Percentiles rank a stretch among this genome's conserved stretches.
These are phyloP conservation scores for Globisporangium barbulae DNA, from an alignment of 352 stramenopile genomes.

Conservation along the genomic window DNA sequence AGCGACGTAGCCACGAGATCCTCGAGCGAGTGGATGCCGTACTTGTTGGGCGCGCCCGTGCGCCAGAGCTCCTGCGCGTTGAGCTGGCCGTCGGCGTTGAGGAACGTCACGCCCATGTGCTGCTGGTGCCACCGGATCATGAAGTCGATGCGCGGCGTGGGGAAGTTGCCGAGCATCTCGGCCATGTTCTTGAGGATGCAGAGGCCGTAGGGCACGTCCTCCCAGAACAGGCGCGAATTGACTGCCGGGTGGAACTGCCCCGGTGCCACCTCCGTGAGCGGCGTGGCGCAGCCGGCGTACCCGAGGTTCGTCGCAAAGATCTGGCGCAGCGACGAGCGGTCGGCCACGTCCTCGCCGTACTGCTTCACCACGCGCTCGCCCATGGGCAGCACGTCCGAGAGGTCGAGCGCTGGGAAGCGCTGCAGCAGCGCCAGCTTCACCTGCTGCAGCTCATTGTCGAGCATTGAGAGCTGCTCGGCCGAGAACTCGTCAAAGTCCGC, in stretches of 20 bases:
- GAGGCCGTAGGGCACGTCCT: slow-evolving; percentile 91
- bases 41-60: slow-evolving; percentile 89
- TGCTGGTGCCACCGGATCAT: slow-evolving; percentile 94
- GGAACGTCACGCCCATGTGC: slow-evolving; percentile 87
- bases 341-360: slow-evolving; percentile 89
- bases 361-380: slow-evolving; percentile 90
- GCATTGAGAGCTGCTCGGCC: slow-evolving; percentile 88
- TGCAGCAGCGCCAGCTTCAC: slow-evolving; percentile 88
- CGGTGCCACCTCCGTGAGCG: slow-evolving; percentile 74
- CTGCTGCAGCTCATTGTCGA: slow-evolving; percentile 93
- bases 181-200: slow-evolving; percentile 94
- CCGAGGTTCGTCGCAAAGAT: slow-evolving; percentile 91
- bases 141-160: slow-evolving; percentile 90
- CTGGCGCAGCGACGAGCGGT: slow-evolving; percentile 84
- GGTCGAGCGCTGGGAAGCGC: slow-evolving; percentile 88
- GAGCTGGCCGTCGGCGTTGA: slow-evolving; percentile 83
- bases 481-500: slow-evolving; percentile 92
- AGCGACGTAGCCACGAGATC: slow-evolving; percentile 90
- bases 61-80: slow-evolving; percentile 87
- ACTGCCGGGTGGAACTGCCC: slow-evolving; percentile 80
- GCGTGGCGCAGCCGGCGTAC: slow-evolving; percentile 88
- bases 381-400: slow-evolving; percentile 90
- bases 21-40: slow-evolving; percentile 88
- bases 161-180: slow-evolving; percentile 91
- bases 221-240: slow-evolving; percentile 89